Conservation (phyloP, 805 yeast genomes). For the Aciculoconidium aculeatum region DNA sequence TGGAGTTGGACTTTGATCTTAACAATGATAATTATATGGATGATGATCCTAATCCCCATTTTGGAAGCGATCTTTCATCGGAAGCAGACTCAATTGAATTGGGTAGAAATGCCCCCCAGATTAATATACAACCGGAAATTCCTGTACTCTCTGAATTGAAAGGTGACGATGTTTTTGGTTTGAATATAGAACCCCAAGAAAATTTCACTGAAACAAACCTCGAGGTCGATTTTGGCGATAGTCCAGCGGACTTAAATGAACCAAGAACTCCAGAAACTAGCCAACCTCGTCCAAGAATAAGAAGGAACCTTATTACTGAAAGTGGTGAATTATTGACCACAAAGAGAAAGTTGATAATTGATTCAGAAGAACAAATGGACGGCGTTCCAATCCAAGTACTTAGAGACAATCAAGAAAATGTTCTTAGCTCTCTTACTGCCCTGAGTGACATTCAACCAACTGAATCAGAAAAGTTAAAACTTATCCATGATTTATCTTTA, state of each 20-base stretch:
- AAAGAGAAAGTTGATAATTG: constrained; percentile 42
- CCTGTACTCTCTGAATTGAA: constrained; percentile 17
- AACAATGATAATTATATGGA: constrained; percentile 24
- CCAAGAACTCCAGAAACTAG: constrained; percentile 23
- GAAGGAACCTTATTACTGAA: constrained; percentile 30
- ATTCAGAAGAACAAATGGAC: constrained; percentile 39
- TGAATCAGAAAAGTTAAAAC: constrained; percentile 26
- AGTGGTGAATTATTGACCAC: constrained; percentile 43
- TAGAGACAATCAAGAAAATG: constrained; percentile 21
- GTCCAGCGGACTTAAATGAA: constrained; percentile 12
- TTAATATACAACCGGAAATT: constrained; percentile 18
- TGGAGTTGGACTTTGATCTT: constrained; percentile 41
- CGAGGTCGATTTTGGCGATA: constrained; percentile 8
- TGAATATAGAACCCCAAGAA: constrained; percentile 42
- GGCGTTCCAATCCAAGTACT: constrained; percentile 34
- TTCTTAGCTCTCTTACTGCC: constrained; percentile 9
- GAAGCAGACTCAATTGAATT: constrained; percentile 46
- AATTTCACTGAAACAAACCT: constrained; percentile 16
- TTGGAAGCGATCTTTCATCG: constrained; percentile 36
- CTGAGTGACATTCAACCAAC: constrained; percentile 12
- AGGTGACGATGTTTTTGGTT: constrained; percentile 21
- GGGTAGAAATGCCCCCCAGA: constrained; percentile 38
- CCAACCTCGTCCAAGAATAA: constrained; percentile 19
- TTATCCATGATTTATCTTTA: constrained; percentile 29
- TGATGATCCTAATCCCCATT: constrained; percentile 30